Conservation (phyloP, 768 basidiomycete species). For the Tricholoma sp. region DNA sequence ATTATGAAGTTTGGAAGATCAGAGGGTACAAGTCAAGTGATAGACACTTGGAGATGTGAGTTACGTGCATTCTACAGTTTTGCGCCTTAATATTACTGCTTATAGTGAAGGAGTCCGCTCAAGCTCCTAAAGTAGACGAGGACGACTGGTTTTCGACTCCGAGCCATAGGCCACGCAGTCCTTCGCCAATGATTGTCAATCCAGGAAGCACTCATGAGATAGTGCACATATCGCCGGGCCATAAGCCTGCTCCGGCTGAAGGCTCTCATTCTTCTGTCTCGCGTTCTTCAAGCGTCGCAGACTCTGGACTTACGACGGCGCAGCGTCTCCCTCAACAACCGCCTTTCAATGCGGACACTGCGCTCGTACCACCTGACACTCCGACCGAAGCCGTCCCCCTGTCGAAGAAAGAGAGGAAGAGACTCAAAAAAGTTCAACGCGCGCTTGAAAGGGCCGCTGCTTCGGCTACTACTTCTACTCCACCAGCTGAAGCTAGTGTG, state of each 20-base stretch:
- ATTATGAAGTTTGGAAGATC: conserved; percentile 31
- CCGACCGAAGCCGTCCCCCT: neutral
- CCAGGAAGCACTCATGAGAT: neutral
- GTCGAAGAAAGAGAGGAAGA: conserved; percentile 4
- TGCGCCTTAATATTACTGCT: neutral
- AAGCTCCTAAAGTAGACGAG: conserved; percentile 4
- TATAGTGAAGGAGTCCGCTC: conserved; percentile 8
- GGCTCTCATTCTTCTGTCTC: neutral
- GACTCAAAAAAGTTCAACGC: neutral
- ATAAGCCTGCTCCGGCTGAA: neutral
- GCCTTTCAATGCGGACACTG: neutral
- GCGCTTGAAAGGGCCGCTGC: neutral
- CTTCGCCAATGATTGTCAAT: neutral
- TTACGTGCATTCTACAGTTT: neutral
- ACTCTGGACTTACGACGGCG: neutral
- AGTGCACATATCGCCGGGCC: neutral
- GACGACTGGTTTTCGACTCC: conserved; percentile 30
- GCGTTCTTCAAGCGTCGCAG: neutral
- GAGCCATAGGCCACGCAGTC: neutral
- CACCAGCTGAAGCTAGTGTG: neutral
- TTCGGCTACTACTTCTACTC: neutral
- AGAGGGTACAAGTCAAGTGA: conserved; percentile 16
- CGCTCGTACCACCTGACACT: neutral
- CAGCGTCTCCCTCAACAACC: neutral
- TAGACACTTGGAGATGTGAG: conserved; percentile 41